Base-by-base conservation (phyloP, 2,329 filamentous ascomycete species). In the Arthrobotrys conoides region DNA sequence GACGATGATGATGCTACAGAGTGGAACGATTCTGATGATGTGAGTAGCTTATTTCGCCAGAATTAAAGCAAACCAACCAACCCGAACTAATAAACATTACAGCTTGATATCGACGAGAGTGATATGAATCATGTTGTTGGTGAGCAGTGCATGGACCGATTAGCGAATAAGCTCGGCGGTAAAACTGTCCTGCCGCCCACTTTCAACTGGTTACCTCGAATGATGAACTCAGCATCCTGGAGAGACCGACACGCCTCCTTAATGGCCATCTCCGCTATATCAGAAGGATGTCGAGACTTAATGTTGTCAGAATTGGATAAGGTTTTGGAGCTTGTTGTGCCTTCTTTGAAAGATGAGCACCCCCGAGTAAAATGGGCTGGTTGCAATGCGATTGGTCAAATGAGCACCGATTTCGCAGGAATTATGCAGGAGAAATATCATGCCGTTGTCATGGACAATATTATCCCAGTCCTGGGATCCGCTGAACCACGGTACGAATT, bases 251-350 rank as follows among this genome's bases (percentile, higher is more conserved):
- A 99, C 84, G 96, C 96, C 36, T 96, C 96, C 57, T 89, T 99
- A 66, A 99, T 99, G 96, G 96, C 96, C 24, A 97, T 99, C 79
- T 98, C 95, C 1, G 96, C 96, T 81, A 99, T 99, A 80, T 98
- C 96, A 0, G 96, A 99, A 85, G 96, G 96, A 44, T 99, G 96
- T 83, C 91, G 94, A 76, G 95, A 98, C 27, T 88, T 97, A 80
- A 99, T 99, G 96, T 89, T 97, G 81, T 92, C 92, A 49, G 96
- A 99, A 84, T 88, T 99, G 3, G 93, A 94, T 84, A 94, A 97
- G 83, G 95, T 99, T 22, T 88, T 99, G 59, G 93, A 97, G 80
- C 88, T 99, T 71, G 95, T 99, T n/a, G 90, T 97, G 63, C 96
- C 96, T 16, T 92, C 95, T 41, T 88, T 99, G 41, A 91, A 91